Percentiles rank a stretch among this genome's conserved stretches.
phyloP scores from a whole-genome alignment of 1,284 basidiomycete genomes.

The Schizopora paradoxa region DNA sequence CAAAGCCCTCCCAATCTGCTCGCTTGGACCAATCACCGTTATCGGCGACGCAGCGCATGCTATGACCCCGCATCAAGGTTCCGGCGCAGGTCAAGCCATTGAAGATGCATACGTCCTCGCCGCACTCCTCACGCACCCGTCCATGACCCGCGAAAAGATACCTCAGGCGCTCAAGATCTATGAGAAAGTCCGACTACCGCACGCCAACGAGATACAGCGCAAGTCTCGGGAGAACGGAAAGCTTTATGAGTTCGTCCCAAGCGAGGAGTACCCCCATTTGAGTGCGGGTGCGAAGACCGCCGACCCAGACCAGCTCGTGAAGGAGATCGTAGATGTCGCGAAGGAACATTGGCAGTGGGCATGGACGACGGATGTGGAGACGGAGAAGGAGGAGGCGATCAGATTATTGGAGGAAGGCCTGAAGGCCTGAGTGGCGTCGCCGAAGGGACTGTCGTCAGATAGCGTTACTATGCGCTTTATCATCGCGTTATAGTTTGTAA shows the following conservation, averaged over 20 bases:
- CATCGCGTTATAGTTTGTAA: no score
- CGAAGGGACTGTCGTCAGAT: no score
- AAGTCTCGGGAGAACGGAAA: constrained; percentile 26
- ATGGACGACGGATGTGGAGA: constrained; percentile 15
- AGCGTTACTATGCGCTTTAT: no score
- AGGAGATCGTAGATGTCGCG: constrained; percentile 26
- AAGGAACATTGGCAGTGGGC: constrained; percentile 30
- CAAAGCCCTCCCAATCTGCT: constrained; percentile 27
- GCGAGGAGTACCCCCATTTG: constrained; percentile 17
- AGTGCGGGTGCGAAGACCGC: not conserved
- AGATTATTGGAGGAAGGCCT: constrained; percentile 6
- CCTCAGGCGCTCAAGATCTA: constrained; percentile 29
- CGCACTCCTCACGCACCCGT: constrained; percentile 28
- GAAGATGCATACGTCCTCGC: constrained; percentile 36
- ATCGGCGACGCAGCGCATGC: constrained; percentile 38
- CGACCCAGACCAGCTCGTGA: constrained; percentile 9
- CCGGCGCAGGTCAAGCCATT: constrained; percentile 37
- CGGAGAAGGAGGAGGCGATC: constrained; percentile 13
- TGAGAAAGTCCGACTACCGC: constrained; percentile 32
- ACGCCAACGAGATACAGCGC: constrained; percentile 27
- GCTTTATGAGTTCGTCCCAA: constrained; percentile 24
- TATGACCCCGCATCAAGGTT: constrained; percentile 36
- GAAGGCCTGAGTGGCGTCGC: no score
- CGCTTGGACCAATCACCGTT: constrained; percentile 26
- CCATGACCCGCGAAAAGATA: constrained; percentile 24